Conservation (phyloP, 2,329 filamentous ascomycete species). For the Zymoseptoria passerinii region DNA sequence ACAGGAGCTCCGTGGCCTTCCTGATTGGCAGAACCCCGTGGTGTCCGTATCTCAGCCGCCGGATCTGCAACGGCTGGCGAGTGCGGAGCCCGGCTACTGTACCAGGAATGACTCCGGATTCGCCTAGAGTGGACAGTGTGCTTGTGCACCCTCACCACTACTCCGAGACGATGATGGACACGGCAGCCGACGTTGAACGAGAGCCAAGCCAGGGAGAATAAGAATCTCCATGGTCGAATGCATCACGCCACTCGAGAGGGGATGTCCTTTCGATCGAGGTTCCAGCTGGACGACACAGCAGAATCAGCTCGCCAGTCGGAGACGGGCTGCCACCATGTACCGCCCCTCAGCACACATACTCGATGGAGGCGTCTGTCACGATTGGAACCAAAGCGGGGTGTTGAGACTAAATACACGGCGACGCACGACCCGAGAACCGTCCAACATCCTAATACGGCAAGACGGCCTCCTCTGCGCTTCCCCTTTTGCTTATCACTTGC, state of each 20-base stretch:
- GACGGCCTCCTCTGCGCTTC: background rate
- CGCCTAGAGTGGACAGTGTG: background rate
- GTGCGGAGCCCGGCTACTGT: background rate
- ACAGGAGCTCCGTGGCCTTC: background rate
- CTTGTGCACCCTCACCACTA: background rate
- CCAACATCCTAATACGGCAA: background rate
- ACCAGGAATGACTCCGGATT: background rate
- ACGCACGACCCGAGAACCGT: background rate
- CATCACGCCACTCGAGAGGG: background rate
- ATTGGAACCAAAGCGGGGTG: background rate
- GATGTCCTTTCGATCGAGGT: background rate
- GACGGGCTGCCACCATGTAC: background rate
- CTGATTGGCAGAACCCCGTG: background rate
- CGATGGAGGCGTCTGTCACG: background rate
- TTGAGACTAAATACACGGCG: background rate
- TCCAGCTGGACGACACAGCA: background rate
- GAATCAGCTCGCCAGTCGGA: background rate
- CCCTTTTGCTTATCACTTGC: background rate
- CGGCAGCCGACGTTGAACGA: background rate
- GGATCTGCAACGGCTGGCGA: background rate
- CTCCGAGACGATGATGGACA: background rate
- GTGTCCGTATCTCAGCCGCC: background rate
- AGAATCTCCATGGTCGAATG: background rate
- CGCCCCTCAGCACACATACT: background rate
- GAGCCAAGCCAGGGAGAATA: background rate